Evolutionary conservation across 805 yeast species (phyloP).

Genomic region (Pichia rugopelliculosa): DNA sequence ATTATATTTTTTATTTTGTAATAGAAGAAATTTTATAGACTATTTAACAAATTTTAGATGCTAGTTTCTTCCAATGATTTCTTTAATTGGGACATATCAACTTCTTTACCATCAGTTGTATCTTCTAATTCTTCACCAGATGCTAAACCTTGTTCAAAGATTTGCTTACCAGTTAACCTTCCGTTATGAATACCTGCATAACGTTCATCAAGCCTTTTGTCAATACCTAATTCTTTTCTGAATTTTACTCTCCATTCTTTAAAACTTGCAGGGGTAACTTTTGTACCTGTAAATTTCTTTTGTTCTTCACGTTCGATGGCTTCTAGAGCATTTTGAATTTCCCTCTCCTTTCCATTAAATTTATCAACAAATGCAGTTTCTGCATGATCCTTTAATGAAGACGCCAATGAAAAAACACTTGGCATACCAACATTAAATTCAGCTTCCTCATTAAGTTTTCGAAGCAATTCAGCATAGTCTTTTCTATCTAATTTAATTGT

Average conservation of each 20-base stretch:
- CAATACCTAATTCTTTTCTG: slow-evolving; percentile 65
- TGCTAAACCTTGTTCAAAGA: slow-evolving; percentile 85
- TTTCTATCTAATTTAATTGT: slow-evolving; percentile 43
- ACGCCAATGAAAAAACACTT: slow-evolving; percentile 73
- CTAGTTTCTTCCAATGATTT: slow-evolving; percentile 12
- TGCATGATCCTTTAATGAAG: slow-evolving; percentile 73
- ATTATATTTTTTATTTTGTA: not conserved
- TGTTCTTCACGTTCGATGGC: slow-evolving; percentile 77
- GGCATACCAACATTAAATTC: slow-evolving; percentile 84
- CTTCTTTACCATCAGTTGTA: slow-evolving; percentile 23
- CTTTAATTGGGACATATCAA: slow-evolving; percentile 13
- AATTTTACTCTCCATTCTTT: slow-evolving; percentile 64
- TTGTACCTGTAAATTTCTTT: slow-evolving; percentile 84
- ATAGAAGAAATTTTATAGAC: not conserved
- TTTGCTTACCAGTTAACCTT: slow-evolving; percentile 78
- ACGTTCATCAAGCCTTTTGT: slow-evolving; percentile 47
- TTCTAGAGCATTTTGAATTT: slow-evolving; percentile 49
- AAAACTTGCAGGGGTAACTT: slow-evolving; percentile 76
- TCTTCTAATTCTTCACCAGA: slow-evolving; percentile 52
- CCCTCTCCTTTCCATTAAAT: slow-evolving; percentile 44
- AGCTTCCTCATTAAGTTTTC: slow-evolving; percentile 49
- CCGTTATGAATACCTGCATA: slow-evolving; percentile 58
- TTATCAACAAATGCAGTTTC: slow-evolving; percentile 61
- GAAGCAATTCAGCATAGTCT: slow-evolving; percentile 37
- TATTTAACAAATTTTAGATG: not conserved